A percentile compares a stretch with the other conserved stretches of the same genome.
These are phyloP conservation scores for Metarhizium sp. DNA, from an alignment of 2,329 filamentous ascomycete genomes.

Conservation along the genomic window DNA sequence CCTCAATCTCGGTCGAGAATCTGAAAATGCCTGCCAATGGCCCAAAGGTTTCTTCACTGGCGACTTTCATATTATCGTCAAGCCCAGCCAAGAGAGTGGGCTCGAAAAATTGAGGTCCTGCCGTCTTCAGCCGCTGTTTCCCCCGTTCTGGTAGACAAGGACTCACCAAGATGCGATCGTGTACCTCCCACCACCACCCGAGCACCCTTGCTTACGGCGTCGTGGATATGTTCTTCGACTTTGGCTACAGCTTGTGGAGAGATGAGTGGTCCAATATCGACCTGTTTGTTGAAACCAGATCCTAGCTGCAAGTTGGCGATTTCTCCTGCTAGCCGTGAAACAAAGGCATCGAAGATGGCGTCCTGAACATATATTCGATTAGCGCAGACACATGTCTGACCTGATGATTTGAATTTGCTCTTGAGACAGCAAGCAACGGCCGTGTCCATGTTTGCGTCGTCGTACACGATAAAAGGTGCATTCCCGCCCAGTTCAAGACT, in stretches of 20 bases:
- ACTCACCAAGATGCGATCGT: too few relatives aligned
- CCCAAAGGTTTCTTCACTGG: conserved; percentile 87
- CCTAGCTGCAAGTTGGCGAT: conserved; percentile 69
- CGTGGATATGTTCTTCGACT: conserved; percentile 68
- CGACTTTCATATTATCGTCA: conserved; percentile 74
- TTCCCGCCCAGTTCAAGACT: conserved; percentile 93
- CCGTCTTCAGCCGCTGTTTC: too few relatives aligned
- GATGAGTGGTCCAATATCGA: conserved; percentile 76
- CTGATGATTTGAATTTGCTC: conserved; percentile 86
- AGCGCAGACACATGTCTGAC: conserved; percentile 90
- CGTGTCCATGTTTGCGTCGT: conserved; percentile 79
- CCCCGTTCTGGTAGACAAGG: conserved; percentile 65
- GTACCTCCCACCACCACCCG: conserved; percentile 62
- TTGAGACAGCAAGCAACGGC: conserved; percentile 75
- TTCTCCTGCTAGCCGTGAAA: conserved; percentile 57
- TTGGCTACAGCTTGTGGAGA: conserved; percentile 74
- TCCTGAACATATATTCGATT: conserved; percentile 75
- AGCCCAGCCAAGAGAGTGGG: conserved; percentile 84
- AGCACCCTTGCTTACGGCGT: conserved; percentile 68
- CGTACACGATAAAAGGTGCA: conserved; percentile 92
- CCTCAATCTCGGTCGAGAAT: conserved; percentile 82
- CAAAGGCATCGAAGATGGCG: conserved; percentile 69
- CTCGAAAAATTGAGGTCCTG: conserved; percentile 65
- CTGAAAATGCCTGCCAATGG: conserved; percentile 83
- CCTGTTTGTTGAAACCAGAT: conserved; percentile 57